Evolutionary conservation across 805 yeast genomes (phyloP).

Genomic region (Lipomyces anomalus): DNA sequence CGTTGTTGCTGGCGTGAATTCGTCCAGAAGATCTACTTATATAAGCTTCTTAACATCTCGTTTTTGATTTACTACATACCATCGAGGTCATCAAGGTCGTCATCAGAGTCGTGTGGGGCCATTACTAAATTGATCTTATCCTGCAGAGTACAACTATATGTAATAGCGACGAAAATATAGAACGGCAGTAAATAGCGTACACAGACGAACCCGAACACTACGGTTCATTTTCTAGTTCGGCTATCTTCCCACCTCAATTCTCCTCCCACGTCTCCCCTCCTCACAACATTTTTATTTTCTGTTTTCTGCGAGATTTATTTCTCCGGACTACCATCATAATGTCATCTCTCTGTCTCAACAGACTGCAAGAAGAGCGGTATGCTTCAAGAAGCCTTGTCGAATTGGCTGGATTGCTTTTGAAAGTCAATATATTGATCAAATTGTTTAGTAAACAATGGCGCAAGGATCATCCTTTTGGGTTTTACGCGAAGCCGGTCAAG

Average conservation of each 20-base stretch:
- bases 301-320: too few species aligned
- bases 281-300: too few species aligned
- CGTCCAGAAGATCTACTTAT: slow-evolving; percentile 65
- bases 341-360: slow-evolving; percentile 62
- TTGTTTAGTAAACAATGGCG: slow-evolving; percentile 83
- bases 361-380: slow-evolving; percentile 82
- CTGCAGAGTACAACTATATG: too few species aligned
- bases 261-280: too few species aligned
- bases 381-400: slow-evolving; percentile 26
- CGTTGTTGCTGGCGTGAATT: slow-evolving; percentile 38
- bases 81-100: slow-evolving; percentile 69
- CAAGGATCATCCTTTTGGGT: slow-evolving; percentile 97
- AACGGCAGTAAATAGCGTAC: too few species aligned
- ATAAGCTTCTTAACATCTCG: background rate
- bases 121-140: too few species aligned
- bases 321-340: too few species aligned
- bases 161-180: too few species aligned
- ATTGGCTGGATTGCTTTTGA: background rate
- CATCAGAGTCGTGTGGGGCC: slow-evolving; percentile 30
- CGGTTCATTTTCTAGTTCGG: too few species aligned
- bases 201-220: too few species aligned
- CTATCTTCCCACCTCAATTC: too few species aligned
- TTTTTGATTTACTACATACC: slow-evolving; percentile 9
- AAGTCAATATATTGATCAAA: slow-evolving; percentile 1
- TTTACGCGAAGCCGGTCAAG: slow-evolving; percentile 84